Conservation (phyloP, 176 grass and related monocot species). For the Aegilops umbellulata region DNA sequence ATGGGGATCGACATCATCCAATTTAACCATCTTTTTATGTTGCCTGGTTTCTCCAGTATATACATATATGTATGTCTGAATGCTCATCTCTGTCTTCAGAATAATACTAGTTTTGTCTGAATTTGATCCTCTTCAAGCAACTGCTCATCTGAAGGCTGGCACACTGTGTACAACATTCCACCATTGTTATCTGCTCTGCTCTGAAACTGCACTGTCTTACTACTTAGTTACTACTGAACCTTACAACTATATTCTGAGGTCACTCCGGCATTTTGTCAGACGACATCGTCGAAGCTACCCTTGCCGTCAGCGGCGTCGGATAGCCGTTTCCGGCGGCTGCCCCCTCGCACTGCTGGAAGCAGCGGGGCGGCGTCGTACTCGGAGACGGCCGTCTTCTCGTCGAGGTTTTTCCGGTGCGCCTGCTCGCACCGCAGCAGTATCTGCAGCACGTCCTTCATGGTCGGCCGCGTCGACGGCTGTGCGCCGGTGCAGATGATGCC, state of each 20-base stretch:
- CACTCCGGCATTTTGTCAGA: conserved; percentile 21
- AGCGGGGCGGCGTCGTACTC: conserved; percentile 53
- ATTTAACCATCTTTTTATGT: conserved; percentile 9
- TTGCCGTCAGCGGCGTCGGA: background rate
- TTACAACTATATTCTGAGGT: background rate
- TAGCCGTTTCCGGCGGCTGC: conserved; percentile 28
- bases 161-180: background rate
- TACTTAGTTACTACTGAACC: background rate
- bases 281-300: background rate
- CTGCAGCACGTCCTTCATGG: conserved; percentile 74
- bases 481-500: conserved; percentile 67
- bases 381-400: background rate
- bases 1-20: conserved; percentile 41
- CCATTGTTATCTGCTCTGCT: background rate
- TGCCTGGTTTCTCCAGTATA: background rate
- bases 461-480: conserved; percentile 43
- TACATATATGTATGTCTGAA: background rate
- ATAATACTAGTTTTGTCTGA: background rate
- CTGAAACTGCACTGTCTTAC: background rate
- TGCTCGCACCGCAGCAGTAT: conserved; percentile 57
- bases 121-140: background rate
- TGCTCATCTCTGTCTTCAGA: background rate
- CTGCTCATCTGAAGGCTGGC: background rate
- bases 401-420: background rate
- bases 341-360: conserved; percentile 28